Evolutionary conservation across 768 basidiomycete genomes (phyloP), one percentile per base, ranked within the genome.

Genomic region (Podaxis mareebaensis): DNA sequence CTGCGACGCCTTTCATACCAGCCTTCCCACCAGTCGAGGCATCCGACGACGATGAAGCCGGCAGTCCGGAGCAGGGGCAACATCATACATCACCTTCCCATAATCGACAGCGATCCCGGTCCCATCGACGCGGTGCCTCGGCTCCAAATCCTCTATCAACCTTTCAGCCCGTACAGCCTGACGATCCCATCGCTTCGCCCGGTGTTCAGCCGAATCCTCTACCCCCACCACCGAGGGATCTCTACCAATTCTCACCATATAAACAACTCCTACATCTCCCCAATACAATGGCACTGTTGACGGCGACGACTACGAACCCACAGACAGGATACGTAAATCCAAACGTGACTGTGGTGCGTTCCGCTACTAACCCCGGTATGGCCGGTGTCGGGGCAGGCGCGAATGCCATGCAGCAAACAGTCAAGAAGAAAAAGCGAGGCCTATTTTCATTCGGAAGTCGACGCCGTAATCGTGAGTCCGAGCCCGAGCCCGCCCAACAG

Each of bases 191-290:
- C 64, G 33, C 68, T 71, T 53, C 69, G 7, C 65, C 28, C 1
- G 63, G 66, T 6, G 68, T 72, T 12, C 66, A 75, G 15, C 58
- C 64, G 1, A 89, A 92, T 69, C 89, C 89, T 4, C 83, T 92
- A 8, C 91, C 91, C 0, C 63, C 70, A 2, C 89, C 85, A 0
- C 91, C 91, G 0, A 74, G 74, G 33, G 85, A 91, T 68, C 60
- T 91, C 7, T 89, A 87, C 71, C 79, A 82, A 12, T 73, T 74
- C 28, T 78, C 86, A 0, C 87, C 87, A 0, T 89, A 89, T 70
- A 81, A 82, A 57, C 73, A 76, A 0, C 71, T 90, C 0, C 75
- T 88, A 5, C 79, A 80, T 58, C 81, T 88, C 17, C 85, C 83
- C 1, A 76, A 78, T 49, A 81, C 82, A 2, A 76, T 17, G 74